These are phyloP conservation scores for Solanum appendiculatum DNA, from an alignment of 257 asterid species.

Conservation along the genomic window DNA sequence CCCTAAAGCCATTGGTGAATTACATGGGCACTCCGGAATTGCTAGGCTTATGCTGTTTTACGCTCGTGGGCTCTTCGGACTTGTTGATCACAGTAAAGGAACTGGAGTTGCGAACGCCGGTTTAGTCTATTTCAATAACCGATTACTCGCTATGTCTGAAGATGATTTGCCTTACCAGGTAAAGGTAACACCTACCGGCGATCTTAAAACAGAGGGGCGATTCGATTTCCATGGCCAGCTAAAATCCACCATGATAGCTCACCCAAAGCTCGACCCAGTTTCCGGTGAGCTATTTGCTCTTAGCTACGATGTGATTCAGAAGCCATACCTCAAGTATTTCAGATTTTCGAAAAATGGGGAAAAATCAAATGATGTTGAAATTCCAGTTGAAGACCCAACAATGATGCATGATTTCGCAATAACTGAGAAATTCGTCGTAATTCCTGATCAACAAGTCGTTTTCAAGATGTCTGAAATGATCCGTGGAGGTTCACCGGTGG, in stretches of 20 bases:
- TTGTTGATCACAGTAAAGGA: conserved; percentile 67
- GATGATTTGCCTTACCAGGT: conserved; percentile 95
- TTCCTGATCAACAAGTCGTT: conserved; percentile 96
- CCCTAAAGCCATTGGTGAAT: conserved; percentile 93
- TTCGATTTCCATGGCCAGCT: conserved; percentile 48
- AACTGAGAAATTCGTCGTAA: conserved; percentile 64
- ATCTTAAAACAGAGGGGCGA: conserved; percentile 56
- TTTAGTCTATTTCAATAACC: conserved; percentile 65
- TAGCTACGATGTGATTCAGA: conserved; percentile 83
- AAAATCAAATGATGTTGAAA: conserved; percentile 70
- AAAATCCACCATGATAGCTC: conserved; percentile 89
- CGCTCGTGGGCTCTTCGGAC: conserved; percentile 63
- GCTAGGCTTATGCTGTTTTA: conserved; percentile 77
- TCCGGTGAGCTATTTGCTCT: conserved; percentile 85
- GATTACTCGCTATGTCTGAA: conserved; percentile 85
- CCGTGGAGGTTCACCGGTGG: conserved; percentile 91
- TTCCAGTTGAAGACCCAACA: conserved; percentile 79
- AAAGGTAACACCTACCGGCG: conserved; percentile 48
- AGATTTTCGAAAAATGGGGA: conserved; percentile 46
- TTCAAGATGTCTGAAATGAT: conserved; percentile 90
- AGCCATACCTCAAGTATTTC: conserved; percentile 80
- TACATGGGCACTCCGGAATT: conserved; percentile 91
- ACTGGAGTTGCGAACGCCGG: conserved; percentile 98
- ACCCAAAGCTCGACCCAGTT: conserved; percentile 84
- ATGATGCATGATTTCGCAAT: conserved; percentile 99